Conservation (phyloP, 805 yeast species). For the Myxozyma melibiosi region DNA sequence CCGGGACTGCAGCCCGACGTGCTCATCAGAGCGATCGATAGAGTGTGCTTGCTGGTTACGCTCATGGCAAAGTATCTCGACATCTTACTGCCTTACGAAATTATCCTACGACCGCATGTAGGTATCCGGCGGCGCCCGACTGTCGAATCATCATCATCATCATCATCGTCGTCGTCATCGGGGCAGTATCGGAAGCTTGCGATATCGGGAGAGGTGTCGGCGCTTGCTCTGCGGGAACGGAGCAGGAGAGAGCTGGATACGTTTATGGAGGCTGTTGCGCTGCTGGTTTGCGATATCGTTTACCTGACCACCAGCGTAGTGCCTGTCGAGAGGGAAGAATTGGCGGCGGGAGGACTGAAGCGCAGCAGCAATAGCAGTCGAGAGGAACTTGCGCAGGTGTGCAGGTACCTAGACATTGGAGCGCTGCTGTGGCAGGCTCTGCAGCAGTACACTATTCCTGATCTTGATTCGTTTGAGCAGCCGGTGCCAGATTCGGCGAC, state of each 20-base stretch:
- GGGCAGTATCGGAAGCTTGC: conserved; percentile 5
- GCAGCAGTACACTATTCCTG: conserved; percentile 2
- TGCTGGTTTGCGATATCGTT: conserved; percentile 24
- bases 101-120: conserved; percentile 12
- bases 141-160: not conserved
- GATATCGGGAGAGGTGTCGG: conserved; percentile 8
- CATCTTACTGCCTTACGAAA: conserved; percentile 24
- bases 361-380: not conserved
- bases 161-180: not conserved
- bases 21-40: conserved; percentile 2
- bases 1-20: conserved; percentile 1
- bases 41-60: conserved; percentile 5
- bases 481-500: not conserved
- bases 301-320: conserved; percentile 13
- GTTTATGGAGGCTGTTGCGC: conserved; percentile 26
- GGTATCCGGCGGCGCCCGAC: conserved; percentile 14
- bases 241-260: conserved; percentile 18
- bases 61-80: conserved; percentile 16
- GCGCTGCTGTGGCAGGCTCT: conserved; percentile 12
- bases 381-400: conserved; percentile 6
- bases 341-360: not conserved
- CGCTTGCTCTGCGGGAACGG: conserved; percentile 11
- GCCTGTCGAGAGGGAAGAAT: not conserved
- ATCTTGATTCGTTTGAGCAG: not conserved
- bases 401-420: conserved; percentile 16